phyloP scores from a whole-genome alignment of 148 eudicot species.

The Bassia scoparia region DNA sequence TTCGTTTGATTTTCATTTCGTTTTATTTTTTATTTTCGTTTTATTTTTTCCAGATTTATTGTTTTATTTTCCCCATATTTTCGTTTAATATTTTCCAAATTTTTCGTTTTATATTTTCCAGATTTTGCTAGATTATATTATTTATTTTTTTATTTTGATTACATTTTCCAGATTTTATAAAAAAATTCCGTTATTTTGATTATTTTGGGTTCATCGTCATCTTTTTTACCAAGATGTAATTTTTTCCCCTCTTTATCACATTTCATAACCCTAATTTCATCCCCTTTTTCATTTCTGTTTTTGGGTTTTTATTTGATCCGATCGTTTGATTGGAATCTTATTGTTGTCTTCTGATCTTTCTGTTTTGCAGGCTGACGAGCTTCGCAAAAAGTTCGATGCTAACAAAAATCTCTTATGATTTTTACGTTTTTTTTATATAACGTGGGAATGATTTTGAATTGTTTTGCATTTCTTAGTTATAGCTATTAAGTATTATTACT shows the following conservation, averaged over 20 bases:
- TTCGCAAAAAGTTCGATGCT: conserved; percentile 76
- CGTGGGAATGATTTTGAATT: not conserved
- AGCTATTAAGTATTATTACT: not conserved
- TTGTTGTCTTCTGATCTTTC: conserved; percentile 1
- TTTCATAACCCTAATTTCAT: conserved; percentile 25
- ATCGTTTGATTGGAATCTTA: not conserved
- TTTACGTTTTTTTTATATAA: not conserved
- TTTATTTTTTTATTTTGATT: too few species aligned
- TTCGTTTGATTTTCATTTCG: too few species aligned
- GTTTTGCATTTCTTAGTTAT: not conserved
- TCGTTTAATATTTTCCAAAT: too few species aligned
- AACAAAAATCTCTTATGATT: conserved; percentile 61
- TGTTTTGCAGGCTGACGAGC: conserved; percentile 66
- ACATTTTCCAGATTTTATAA: too few species aligned
- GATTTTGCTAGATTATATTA: too few species aligned
- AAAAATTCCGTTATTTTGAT: too few species aligned
- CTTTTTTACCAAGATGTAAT: conserved; percentile 83
- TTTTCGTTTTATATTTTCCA: too few species aligned
- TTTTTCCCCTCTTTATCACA: not conserved
- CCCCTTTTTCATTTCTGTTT: too few species aligned
- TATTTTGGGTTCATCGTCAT: conserved; percentile 98
- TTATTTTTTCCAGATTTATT: too few species aligned
- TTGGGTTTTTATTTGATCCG: too few species aligned
- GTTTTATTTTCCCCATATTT: too few species aligned
- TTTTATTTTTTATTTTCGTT: too few species aligned